These are phyloP conservation scores for Edaphochlamys debaryana DNA, from an alignment of 139 green algal species.

Conservation along the genomic window DNA sequence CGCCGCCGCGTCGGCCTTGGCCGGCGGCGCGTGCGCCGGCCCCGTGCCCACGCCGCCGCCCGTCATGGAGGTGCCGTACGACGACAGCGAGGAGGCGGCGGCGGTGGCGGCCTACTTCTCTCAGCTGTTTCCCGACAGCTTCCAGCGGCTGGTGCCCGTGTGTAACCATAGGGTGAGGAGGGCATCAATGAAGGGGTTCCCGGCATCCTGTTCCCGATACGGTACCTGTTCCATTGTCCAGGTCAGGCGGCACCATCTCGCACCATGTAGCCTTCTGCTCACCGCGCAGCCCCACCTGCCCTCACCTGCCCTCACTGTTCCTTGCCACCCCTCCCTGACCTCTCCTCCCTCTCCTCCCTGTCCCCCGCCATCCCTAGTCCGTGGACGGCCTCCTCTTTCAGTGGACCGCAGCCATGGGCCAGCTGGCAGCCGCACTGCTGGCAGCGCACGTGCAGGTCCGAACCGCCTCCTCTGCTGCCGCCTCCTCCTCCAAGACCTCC, in stretches of 20 bases:
- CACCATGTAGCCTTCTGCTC: no score
- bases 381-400: slow-evolving; percentile 37
- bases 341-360: no score
- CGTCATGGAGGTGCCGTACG: slow-evolving; percentile 3
- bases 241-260: no score
- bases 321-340: no score
- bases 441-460: neutral
- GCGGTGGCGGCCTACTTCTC: slow-evolving; percentile 27
- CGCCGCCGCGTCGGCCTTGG: neutral
- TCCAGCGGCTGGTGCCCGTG: slow-evolving; percentile 34
- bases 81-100: slow-evolving; percentile 35
- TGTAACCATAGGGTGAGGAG: slow-evolving; percentile 37
- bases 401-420: slow-evolving; percentile 21
- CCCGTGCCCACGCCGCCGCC: neutral
- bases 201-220: no score
- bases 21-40: neutral
- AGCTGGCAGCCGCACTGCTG: slow-evolving; percentile 22
- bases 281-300: neutral
- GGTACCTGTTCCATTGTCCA: no score
- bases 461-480: neutral
- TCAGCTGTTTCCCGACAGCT: slow-evolving; percentile 30
- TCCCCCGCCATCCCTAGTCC: no score
- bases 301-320: no score
- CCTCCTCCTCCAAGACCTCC: neutral
- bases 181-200: no score